Evolutionary conservation across 768 basidiomycete genomes (phyloP).

Genomic region (Panaeolus cyanescens): DNA sequence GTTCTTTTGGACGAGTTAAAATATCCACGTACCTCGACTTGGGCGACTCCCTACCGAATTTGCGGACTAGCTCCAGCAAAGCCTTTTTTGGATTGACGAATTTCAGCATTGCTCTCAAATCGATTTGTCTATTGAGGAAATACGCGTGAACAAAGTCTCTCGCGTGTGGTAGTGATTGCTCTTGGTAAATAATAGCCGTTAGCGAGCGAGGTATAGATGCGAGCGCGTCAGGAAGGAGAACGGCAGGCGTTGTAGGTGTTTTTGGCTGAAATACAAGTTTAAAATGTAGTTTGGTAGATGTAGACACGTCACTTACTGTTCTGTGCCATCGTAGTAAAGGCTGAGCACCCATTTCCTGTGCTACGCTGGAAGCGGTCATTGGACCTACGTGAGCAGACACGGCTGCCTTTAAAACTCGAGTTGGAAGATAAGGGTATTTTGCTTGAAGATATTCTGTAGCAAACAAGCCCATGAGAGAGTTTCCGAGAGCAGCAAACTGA

Average conservation of each 20-base stretch:
- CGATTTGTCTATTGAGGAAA: conserved; percentile 85
- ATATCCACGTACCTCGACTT: conserved; percentile 63
- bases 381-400: conserved; percentile 93
- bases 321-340: conserved; percentile 84
- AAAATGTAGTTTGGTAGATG: neutral
- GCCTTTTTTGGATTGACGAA: conserved; percentile 52
- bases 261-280: conserved; percentile 38
- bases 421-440: conserved; percentile 88
- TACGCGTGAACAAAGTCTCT: conserved; percentile 86
- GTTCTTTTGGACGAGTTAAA: neutral
- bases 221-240: conserved; percentile 84
- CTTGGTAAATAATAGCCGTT: conserved; percentile 86
- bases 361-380: conserved; percentile 78
- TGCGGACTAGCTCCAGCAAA: conserved; percentile 74
- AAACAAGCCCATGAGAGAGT: conserved; percentile 88
- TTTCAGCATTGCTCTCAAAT: conserved; percentile 50
- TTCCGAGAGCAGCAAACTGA: conserved; percentile 75
- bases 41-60: conserved; percentile 65
- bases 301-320: conserved; percentile 48
- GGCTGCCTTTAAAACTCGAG: conserved; percentile 87
- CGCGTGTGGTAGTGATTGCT: conserved; percentile 83
- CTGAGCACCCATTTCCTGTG: conserved; percentile 80
- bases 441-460: conserved; percentile 81
- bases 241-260: conserved; percentile 45
- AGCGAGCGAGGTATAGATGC: conserved; percentile 86